A percentile compares a stretch with the other conserved stretches of the same genome.
These are phyloP conservation scores for Colletotrichum melonis DNA, from an alignment of 2,329 filamentous ascomycete species.

Conservation along the genomic window DNA sequence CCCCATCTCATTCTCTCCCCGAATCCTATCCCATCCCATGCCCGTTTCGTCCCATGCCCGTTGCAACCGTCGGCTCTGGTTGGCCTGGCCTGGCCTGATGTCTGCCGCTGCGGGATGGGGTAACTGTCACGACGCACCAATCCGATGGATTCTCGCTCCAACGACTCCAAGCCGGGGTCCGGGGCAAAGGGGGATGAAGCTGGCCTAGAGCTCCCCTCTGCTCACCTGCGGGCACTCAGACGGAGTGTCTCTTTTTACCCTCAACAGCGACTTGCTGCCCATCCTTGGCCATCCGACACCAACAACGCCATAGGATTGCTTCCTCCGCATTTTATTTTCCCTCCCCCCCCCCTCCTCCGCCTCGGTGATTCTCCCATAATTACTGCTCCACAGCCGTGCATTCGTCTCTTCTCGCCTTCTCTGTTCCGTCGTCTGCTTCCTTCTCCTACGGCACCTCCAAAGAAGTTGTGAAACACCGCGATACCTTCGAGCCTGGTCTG, in stretches of 20 bases:
- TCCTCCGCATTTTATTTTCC: slow-evolving; percentile 29
- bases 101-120: slow-evolving; percentile 7
- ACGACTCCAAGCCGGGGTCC: slow-evolving; percentile 5
- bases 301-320: slow-evolving; percentile 5
- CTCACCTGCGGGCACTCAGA: neutral
- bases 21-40: slow-evolving; percentile 27
- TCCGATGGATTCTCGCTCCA: neutral
- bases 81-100: slow-evolving; percentile 19
- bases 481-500: slow-evolving; percentile 21
- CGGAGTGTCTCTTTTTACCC: too few relatives aligned
- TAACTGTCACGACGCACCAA: slow-evolving; percentile 20
- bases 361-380: slow-evolving; percentile 28
- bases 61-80: slow-evolving; percentile 23
- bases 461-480: slow-evolving; percentile 13
- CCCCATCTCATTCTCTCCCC: slow-evolving; percentile 9
- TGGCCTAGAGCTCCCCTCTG: slow-evolving; percentile 1
- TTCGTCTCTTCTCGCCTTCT: slow-evolving; percentile 11
- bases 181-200: slow-evolving; percentile 18
- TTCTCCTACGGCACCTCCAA: slow-evolving; percentile 2
- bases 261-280: neutral
- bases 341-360: neutral
- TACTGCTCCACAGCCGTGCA: slow-evolving; percentile 36
- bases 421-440: slow-evolving; percentile 12
- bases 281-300: slow-evolving; percentile 5
- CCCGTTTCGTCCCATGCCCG: slow-evolving; percentile 33